A percentile compares a stretch with the other conserved stretches of the same genome.
Conservation (phyloP, 257 asterid genomes). For the Cinchona pubescens region DNA sequence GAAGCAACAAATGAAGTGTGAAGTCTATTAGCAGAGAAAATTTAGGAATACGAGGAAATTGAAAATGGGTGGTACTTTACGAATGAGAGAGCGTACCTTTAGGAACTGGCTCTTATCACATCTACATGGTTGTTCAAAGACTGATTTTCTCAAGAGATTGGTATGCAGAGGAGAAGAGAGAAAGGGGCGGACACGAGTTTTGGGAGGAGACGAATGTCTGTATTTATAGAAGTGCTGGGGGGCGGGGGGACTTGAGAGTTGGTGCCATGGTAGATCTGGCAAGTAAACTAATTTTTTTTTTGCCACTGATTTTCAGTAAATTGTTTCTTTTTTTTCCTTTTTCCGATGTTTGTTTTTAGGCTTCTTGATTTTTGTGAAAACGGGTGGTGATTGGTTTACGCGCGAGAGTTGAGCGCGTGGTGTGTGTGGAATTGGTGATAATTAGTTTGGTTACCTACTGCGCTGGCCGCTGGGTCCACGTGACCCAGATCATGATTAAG, state of each 20-base stretch:
- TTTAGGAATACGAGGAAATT: background rate
- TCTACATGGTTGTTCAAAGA: too few relatives aligned
- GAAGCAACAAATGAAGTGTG: background rate
- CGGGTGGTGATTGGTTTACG: background rate
- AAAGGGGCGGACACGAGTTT: slow-evolving; percentile 39
- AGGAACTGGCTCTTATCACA: slow-evolving; percentile 27
- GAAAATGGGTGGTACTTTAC: slow-evolving; percentile 4
- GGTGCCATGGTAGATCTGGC: slow-evolving; percentile 40
- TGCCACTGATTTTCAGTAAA: background rate
- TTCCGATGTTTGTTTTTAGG: background rate
- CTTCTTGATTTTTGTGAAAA: background rate
- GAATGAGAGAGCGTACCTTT: slow-evolving; percentile 35
- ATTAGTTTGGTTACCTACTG: slow-evolving; percentile 12
- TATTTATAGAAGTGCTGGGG: slow-evolving; percentile 37
- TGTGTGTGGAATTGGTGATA: background rate
- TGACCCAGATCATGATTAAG: too few relatives aligned
- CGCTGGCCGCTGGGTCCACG: too few relatives aligned
- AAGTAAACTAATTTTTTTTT: background rate
- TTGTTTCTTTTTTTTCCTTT: background rate
- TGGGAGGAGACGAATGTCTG: background rate
- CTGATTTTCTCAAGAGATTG: slow-evolving; percentile 8
- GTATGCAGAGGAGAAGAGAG: slow-evolving; percentile 22
- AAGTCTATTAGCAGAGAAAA: background rate
- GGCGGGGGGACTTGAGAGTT: background rate
- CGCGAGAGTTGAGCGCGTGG: slow-evolving; percentile 2